Evolutionary conservation across 805 yeast genomes (phyloP), one percentile per base, ranked within the genome.

Genomic region (Soucietia sequanensis): DNA sequence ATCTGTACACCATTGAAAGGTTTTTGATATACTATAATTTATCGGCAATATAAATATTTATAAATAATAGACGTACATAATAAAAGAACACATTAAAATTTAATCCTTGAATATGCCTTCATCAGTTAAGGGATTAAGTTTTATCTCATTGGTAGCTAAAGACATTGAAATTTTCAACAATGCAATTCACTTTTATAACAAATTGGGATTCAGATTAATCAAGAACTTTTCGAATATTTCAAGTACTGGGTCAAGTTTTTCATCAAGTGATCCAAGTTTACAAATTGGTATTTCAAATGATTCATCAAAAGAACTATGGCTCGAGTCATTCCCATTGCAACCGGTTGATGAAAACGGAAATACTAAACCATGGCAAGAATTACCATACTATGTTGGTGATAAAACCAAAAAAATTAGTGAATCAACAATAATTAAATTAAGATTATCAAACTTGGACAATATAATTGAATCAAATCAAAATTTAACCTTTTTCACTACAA

Each of bases 301-400:
- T 43, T 82, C 90, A 1, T 50, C 81, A 32, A 74, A 69, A 43
- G 95, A 84, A 58, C 58, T 76, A 19, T 84, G 95, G 95, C 54
- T 84, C 30, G 85, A 82, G 55, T 63, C 80, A 15, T 82, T 78
- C 55, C 87, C 85, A 14, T 62, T 73, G 26, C 71, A 66, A 42
- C 51, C 56, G 31, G 14, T 44, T 13, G 70, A 65, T 37, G 39
- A 34, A 7, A 46, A 52, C 19, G 73, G 72, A 4, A 48, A 57
- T 31, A 35, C 59, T 20, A 49, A 49, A 23, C 74, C 74, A 4
- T 62, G 69, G 63, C 74, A 68, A 38, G 72, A 68, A 31, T 48
- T 61, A 49, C 37, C 41, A 3, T 55, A 63, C 23, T 68, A 68
- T 42, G 44, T 51, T 23, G 72, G 74, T 4, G 72, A 68, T 46